phyloP scores from a whole-genome alignment of 768 basidiomycete genomes.

The Rhodosporidiobolus sp. region DNA sequence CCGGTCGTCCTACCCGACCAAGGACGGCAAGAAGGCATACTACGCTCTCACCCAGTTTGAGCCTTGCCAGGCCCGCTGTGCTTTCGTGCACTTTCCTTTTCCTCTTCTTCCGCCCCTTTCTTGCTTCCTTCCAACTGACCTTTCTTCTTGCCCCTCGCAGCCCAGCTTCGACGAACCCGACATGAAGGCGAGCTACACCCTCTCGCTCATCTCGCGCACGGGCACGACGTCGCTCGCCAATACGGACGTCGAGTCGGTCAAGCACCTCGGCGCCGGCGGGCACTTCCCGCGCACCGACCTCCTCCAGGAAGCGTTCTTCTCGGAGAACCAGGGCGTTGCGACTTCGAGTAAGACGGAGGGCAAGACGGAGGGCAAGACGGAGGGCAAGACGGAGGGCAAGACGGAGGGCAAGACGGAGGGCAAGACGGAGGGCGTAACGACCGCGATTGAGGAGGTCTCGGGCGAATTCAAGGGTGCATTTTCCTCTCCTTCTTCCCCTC shows the following conservation, averaged over 20 bases:
- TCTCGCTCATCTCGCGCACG: conserved; percentile 57
- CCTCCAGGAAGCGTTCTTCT: conserved; percentile 44
- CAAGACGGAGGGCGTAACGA: background rate
- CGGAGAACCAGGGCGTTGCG: conserved; percentile 39
- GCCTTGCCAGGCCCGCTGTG: conserved; percentile 53
- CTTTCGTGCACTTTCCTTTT: conserved; percentile 45
- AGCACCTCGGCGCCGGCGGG: conserved; percentile 47
- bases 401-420: conserved; percentile 44
- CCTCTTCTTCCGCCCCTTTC: background rate
- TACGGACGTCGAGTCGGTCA: conserved; percentile 72
- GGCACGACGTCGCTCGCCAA: conserved; percentile 78
- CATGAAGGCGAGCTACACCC: conserved; percentile 72
- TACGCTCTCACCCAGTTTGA: conserved; percentile 85
- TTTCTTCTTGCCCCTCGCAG: conserved; percentile 4
- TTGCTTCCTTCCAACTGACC: background rate
- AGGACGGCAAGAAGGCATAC: conserved; percentile 46
- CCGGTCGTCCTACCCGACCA: conserved; percentile 35
- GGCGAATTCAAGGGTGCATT: conserved; percentile 39
- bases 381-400: conserved; percentile 49
- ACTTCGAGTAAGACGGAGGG: too few relatives aligned
- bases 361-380: too few relatives aligned
- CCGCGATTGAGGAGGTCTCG: conserved; percentile 13
- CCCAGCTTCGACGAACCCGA: conserved; percentile 93
- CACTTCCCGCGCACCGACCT: conserved; percentile 34
- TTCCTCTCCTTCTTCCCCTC: background rate